Evolutionary conservation across 2,329 filamentous ascomycete genomes (phyloP).

Genomic region (Dothistroma septosporum): DNA sequence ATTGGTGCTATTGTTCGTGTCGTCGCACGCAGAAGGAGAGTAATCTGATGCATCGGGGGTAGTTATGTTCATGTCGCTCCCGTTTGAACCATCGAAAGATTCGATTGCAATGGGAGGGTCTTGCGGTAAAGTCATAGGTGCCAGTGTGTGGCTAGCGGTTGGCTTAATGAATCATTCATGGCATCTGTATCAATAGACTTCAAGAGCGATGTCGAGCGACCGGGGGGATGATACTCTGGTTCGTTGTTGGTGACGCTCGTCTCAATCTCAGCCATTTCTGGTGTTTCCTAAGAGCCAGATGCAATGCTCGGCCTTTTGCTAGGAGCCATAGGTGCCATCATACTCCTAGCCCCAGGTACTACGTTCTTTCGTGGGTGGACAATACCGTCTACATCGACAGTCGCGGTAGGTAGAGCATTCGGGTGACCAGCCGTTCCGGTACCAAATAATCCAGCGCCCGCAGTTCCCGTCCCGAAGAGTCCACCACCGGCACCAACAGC

Average conservation of each 20-base stretch:
- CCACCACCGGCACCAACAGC: conserved; percentile 16
- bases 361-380: conserved; percentile 23
- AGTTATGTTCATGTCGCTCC: too few relatives aligned
- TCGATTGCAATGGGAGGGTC: too few relatives aligned
- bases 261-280: background rate
- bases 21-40: too few relatives aligned
- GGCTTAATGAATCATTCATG: background rate
- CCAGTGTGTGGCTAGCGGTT: background rate
- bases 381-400: conserved; percentile 20
- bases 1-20: too few relatives aligned
- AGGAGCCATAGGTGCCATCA: conserved; percentile 22
- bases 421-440: background rate
- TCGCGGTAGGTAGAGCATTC: conserved; percentile 10
- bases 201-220: background rate
- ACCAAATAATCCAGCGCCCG: conserved; percentile 3
- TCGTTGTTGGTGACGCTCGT: background rate
- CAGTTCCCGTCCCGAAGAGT: conserved; percentile 1
- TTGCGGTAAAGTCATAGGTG: too few relatives aligned
- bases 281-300: conserved; percentile 13
- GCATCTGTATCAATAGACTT: background rate
- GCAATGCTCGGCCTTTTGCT: conserved; percentile 26
- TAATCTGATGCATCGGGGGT: too few relatives aligned
- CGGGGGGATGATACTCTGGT: background rate
- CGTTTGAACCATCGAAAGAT: too few relatives aligned
- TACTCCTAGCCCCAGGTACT: conserved; percentile 24